Evolutionary conservation across 179 eudicot genomes (phyloP).

Genomic region (Pouteria campechiana): DNA sequence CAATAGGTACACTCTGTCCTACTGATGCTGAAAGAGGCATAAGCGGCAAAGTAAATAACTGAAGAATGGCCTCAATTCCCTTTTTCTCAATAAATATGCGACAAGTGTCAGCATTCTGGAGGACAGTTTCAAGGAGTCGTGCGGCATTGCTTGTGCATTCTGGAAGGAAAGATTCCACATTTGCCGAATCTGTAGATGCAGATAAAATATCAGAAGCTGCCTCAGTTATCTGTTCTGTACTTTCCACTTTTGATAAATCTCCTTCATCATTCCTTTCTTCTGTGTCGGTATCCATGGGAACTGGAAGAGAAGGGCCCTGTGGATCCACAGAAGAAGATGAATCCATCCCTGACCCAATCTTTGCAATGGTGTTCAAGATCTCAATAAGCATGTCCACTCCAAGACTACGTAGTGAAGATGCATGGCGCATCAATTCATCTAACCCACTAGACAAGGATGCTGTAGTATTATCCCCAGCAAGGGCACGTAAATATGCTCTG

Average conservation of each 20-base stretch:
- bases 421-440: conserved; percentile 98
- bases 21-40: conserved; percentile 78
- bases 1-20: conserved; percentile 76
- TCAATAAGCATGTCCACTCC: conserved; percentile 96
- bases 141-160: conserved; percentile 78
- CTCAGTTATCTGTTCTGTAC: conserved; percentile 36
- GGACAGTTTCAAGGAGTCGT: conserved; percentile 90
- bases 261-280: conserved; percentile 41
- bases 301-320: conserved; percentile 32
- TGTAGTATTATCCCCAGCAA: conserved; percentile 78
- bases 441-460: conserved; percentile 85
- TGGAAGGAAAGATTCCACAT: conserved; percentile 67
- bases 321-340: conserved; percentile 30
- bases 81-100: conserved; percentile 87
- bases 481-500: conserved; percentile 63
- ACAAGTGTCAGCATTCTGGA: conserved; percentile 90
- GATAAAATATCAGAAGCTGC: conserved; percentile 39
- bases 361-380: conserved; percentile 53
- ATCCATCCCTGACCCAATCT: conserved; percentile 63
- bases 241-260: conserved; percentile 30
- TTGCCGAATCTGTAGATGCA: conserved; percentile 23
- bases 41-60: conserved; percentile 60
- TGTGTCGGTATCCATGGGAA: conserved; percentile 88
- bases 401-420: conserved; percentile 71
- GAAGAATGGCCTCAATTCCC: conserved; percentile 77